Conservation (phyloP, 768 basidiomycete species). For the Phylloporus sp. region DNA sequence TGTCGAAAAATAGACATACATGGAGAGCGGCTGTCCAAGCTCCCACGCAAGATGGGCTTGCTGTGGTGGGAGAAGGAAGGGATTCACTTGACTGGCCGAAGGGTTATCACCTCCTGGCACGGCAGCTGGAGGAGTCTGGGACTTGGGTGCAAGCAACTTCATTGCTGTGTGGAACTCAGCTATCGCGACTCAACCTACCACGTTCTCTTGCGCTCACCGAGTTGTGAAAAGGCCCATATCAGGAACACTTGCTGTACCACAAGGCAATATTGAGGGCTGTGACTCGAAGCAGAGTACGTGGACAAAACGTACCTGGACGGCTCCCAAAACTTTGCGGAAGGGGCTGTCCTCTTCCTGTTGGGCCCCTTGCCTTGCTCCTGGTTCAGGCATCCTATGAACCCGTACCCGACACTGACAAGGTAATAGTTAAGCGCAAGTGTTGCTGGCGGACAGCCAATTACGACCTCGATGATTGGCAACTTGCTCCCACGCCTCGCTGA, state of each 20-base stretch:
- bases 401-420: constrained; percentile 1
- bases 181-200: background rate
- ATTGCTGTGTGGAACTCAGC: constrained; percentile 34
- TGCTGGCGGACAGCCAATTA: background rate
- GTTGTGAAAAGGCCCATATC: constrained; percentile 61
- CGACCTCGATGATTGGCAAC: background rate
- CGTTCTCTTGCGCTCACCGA: constrained; percentile 41
- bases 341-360: constrained; percentile 34
- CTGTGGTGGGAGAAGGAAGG: constrained; percentile 50
- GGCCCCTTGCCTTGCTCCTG: constrained; percentile 17
- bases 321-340: constrained; percentile 33
- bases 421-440: background rate
- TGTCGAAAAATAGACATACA: constrained; percentile 73
- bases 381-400: constrained; percentile 25
- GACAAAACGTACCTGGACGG: constrained; percentile 40
- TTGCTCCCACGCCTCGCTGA: constrained; percentile 21
- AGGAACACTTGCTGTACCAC: constrained; percentile 60
- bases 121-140: constrained; percentile 28
- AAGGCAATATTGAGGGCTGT: constrained; percentile 4
- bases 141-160: constrained; percentile 40
- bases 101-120: constrained; percentile 20
- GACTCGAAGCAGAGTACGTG: constrained; percentile 1
- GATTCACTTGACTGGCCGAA: constrained; percentile 36
- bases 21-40: constrained; percentile 55
- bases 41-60: constrained; percentile 57